phyloP scores from a whole-genome alignment of 2,329 filamentous ascomycete species.

The Alternaria sp. region DNA sequence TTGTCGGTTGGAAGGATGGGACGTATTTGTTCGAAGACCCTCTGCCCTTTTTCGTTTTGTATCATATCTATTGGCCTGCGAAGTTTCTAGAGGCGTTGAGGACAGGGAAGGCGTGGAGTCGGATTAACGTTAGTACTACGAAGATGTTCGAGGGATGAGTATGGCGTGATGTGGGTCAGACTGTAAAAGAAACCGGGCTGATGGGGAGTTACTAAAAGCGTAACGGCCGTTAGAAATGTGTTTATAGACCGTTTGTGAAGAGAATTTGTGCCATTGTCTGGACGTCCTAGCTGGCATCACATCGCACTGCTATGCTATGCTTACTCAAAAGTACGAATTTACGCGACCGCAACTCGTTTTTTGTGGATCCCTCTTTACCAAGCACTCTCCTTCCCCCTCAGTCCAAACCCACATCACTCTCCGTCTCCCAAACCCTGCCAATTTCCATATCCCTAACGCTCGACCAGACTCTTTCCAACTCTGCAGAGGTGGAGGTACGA shows the following conservation, averaged over 20 bases:
- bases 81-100: constrained; percentile 57
- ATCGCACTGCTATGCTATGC: neutral
- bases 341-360: neutral
- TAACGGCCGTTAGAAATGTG: neutral
- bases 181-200: neutral
- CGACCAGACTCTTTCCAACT: neutral
- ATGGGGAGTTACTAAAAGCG: neutral
- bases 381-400: neutral
- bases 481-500: neutral
- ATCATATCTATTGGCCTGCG: constrained; percentile 61
- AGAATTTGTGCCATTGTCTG: neutral
- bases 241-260: neutral
- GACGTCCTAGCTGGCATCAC: neutral
- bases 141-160: constrained; percentile 58
- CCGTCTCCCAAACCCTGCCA: neutral
- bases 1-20: constrained; percentile 58
- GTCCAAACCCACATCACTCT: neutral
- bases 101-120: constrained; percentile 63
- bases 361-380: neutral
- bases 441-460: neutral
- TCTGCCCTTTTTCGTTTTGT: constrained; percentile 58
- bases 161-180: neutral
- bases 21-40: constrained; percentile 59
- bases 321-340: neutral
- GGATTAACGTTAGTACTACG: constrained; percentile 71